phyloP scores from a whole-genome alignment of 768 basidiomycete species.

The Podaxis mareebaensis region DNA sequence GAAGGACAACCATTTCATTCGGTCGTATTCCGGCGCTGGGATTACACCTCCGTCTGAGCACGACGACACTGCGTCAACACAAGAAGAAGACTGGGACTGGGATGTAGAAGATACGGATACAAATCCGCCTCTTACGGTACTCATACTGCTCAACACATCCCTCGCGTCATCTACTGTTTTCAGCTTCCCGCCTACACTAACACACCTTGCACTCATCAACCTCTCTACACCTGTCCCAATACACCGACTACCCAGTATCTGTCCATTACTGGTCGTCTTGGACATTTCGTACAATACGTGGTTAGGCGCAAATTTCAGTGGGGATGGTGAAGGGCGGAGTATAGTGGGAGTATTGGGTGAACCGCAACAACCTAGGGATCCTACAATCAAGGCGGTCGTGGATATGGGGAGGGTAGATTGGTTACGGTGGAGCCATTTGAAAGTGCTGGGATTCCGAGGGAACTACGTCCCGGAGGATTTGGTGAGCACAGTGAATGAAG shows the following conservation, averaged over 20 bases:
- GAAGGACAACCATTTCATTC: slow-evolving; percentile 43
- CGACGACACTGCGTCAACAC: background rate
- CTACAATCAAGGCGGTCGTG: slow-evolving; percentile 30
- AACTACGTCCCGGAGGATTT: slow-evolving; percentile 49
- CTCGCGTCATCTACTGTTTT: slow-evolving; percentile 46
- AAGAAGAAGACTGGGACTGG: slow-evolving; percentile 35
- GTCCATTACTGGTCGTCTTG: slow-evolving; percentile 61
- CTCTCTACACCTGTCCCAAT: slow-evolving; percentile 50
- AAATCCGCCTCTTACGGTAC: slow-evolving; percentile 38
- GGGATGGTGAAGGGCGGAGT: background rate
- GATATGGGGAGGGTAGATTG: slow-evolving; percentile 56
- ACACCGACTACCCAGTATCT: slow-evolving; percentile 55
- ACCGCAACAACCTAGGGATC: slow-evolving; percentile 14
- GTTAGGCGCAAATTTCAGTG: slow-evolving; percentile 26
- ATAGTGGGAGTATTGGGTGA: background rate
- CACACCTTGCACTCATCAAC: slow-evolving; percentile 58
- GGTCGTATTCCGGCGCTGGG: slow-evolving; percentile 9
- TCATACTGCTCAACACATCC: slow-evolving; percentile 51
- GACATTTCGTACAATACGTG: slow-evolving; percentile 70
- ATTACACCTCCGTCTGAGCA: slow-evolving; percentile 3
- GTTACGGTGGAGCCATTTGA: slow-evolving; percentile 53
- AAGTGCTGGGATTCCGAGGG: slow-evolving; percentile 55
- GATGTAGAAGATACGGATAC: slow-evolving; percentile 41
- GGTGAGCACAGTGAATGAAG: slow-evolving; percentile 49
- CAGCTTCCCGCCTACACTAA: slow-evolving; percentile 63